Evolutionary conservation across 345 rosid genomes (phyloP).

Genomic region (Citrus sp.): DNA sequence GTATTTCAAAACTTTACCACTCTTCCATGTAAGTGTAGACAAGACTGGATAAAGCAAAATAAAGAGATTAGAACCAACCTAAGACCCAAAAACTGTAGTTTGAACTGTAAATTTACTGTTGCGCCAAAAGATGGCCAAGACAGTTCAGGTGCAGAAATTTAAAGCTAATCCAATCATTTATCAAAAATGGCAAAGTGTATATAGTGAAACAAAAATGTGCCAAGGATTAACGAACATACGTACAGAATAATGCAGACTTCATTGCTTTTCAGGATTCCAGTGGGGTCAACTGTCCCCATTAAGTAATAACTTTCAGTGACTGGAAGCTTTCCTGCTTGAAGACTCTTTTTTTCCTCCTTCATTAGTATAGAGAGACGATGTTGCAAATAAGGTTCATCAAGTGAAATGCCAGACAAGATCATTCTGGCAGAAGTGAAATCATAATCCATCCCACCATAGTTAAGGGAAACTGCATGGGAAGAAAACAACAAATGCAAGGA

Average conservation of each 20-base stretch:
- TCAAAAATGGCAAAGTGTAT: neutral
- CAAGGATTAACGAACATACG: conserved; percentile 10
- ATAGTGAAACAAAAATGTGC: neutral
- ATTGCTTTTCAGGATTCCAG: conserved; percentile 49
- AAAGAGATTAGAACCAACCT: neutral
- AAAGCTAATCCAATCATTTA: neutral
- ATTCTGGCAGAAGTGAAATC: conserved; percentile 37
- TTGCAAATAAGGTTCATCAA: conserved; percentile 64
- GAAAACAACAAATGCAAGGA: neutral
- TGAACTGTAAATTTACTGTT: neutral
- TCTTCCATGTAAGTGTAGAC: neutral
- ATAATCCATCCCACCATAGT: conserved; percentile 54
- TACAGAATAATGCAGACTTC: conserved; percentile 88
- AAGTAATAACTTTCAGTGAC: conserved; percentile 66
- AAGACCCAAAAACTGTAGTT: neutral
- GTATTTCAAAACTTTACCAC: neutral
- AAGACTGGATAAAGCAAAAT: neutral
- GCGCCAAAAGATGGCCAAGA: neutral
- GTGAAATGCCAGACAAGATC: conserved; percentile 68
- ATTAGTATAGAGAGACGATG: conserved; percentile 31
- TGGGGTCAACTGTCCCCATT: conserved; percentile 89
- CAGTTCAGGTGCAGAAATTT: neutral
- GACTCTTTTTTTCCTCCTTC: conserved; percentile 46
- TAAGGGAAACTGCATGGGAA: conserved; percentile 43
- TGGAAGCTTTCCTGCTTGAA: conserved; percentile 58